phyloP scores from a whole-genome alignment of 441 rosid genomes.

The Corymbia citriodora region DNA sequence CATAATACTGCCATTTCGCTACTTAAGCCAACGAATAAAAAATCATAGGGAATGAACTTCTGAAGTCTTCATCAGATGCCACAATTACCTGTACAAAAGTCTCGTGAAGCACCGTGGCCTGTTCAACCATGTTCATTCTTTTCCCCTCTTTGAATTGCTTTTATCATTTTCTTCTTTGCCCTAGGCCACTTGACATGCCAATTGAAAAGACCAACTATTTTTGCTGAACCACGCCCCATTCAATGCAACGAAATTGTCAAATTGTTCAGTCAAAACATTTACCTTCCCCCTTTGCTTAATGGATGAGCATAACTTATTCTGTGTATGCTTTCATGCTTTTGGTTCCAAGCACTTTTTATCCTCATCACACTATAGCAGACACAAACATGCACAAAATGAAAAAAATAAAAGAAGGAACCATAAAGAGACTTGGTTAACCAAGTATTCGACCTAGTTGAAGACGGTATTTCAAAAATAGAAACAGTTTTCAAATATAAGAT shows the following conservation, averaged over 20 bases:
- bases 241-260: background rate
- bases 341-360: background rate
- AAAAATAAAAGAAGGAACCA: background rate
- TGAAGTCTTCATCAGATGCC: background rate
- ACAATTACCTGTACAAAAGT: background rate
- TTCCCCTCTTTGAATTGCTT: background rate
- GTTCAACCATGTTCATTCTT: background rate
- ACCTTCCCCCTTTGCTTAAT: background rate
- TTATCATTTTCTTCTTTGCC: background rate
- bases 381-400: background rate
- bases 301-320: background rate
- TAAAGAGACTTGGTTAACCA: background rate
- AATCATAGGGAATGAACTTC: background rate
- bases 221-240: background rate
- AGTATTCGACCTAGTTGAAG: background rate
- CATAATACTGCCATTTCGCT: background rate
- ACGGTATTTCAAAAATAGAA: background rate
- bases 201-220: background rate
- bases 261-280: background rate
- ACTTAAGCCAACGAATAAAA: background rate
- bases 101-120: background rate
- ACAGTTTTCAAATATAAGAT: background rate
- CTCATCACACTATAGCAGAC: background rate
- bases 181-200: background rate
- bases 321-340: background rate